Conservation (phyloP, 177 flowering plant species). For the Tripterygium wilfordii region DNA sequence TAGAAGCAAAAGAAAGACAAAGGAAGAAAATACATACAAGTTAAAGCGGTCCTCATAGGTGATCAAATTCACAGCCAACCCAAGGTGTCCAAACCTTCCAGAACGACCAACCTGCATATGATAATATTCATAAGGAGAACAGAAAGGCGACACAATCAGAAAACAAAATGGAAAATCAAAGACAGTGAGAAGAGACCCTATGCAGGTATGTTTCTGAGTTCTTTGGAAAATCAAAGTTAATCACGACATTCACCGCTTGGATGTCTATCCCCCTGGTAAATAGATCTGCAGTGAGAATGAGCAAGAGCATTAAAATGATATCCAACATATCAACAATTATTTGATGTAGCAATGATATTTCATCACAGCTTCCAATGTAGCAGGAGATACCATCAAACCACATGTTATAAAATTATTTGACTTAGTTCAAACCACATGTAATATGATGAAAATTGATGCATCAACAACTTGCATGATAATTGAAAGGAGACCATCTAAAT, state of each 20-base stretch:
- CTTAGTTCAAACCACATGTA: no score
- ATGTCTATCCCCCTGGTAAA: slow-evolving; percentile 96
- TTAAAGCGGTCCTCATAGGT: slow-evolving; percentile 97
- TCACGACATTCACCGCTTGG: slow-evolving; percentile 96
- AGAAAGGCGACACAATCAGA: neutral
- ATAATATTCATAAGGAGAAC: neutral
- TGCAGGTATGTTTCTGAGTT: slow-evolving; percentile 91
- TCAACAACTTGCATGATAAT: no score
- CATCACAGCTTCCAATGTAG: no score
- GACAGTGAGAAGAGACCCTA: slow-evolving; percentile 74
- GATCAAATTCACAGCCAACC: slow-evolving; percentile 89
- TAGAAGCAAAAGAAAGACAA: neutral
- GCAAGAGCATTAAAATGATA: neutral
- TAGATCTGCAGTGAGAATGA: slow-evolving; percentile 46
- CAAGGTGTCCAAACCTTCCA: slow-evolving; percentile 77
- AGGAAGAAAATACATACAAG: slow-evolving; percentile 43
- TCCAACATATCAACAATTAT: neutral
- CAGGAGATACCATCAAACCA: no score
- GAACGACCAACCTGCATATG: slow-evolving; percentile 64
- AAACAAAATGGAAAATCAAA: no score
- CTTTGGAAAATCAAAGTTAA: slow-evolving; percentile 95
- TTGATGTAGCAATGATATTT: no score
- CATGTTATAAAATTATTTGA: no score
- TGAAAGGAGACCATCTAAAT: no score
- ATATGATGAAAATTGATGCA: no score